Evolutionary conservation across 257 asterid species (phyloP), one percentile per base, ranked within the genome.

Genomic region (Paraleonurus japonicus): DNA sequence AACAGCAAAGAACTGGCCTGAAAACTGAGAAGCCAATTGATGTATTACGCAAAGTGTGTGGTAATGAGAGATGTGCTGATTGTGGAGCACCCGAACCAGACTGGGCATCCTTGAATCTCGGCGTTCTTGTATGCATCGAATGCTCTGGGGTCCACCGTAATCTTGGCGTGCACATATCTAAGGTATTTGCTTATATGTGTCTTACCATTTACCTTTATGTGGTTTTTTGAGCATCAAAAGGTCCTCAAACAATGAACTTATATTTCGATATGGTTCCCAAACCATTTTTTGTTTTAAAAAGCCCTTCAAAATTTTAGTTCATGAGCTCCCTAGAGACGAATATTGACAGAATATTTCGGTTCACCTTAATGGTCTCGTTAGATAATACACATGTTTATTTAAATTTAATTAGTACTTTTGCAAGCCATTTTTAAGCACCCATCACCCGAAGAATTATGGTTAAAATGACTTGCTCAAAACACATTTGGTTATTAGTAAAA

Each of bases 121-220:
- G 98, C 3, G 95, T 95, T 75, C 98, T 95, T 68, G 89, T 92
- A 75, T 95, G 99, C 84, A 95, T 95, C 7, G 99, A 95, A 77
- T 95, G 99, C 85, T 95, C 99, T 1, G 99, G 99, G 20, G 99
- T 95, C 76, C 99, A 95, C 78, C 97, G 99, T 58, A 95, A 95
- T 78, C 97, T 95, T 71, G 99, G 99, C 27, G 99, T 92, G 76
- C 99, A 95, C 84, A 87, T 95, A 82, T 95, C 99, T 61, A 95
- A 95, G 99, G 99, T 95, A 83, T 71, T 60, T 48, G 22, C 43
- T n/a, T 26, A 11, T 43, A 58, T 61, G 11, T 16, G 35, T 19
- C 45, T 64, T 70, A 43, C 61, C 33, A 19, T 37, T 12, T 64
- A 61, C 28, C 66, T n/a, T 17, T 39, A 19, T 53, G 10, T 10